phyloP scores from a whole-genome alignment of 306 rosid species.

The Lathyrus oleraceus region DNA sequence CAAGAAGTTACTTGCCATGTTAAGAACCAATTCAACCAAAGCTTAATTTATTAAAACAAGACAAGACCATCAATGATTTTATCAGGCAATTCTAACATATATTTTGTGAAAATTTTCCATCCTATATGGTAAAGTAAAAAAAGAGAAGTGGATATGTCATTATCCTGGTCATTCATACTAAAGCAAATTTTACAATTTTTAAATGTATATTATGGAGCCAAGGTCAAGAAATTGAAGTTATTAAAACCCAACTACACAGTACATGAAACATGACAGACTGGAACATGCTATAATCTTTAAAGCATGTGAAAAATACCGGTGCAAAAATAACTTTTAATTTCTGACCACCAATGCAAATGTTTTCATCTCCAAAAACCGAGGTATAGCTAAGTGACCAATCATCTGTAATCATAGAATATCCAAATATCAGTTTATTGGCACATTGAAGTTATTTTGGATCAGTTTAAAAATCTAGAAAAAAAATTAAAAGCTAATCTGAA shows the following conservation, averaged over 20 bases:
- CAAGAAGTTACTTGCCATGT: constrained; percentile 9
- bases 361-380: constrained; percentile 66
- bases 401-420: constrained; percentile 46
- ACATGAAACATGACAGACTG: constrained; percentile 8
- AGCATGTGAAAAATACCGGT: constrained; percentile 55
- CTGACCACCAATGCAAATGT: constrained; percentile 68
- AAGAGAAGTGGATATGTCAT: constrained; percentile 6
- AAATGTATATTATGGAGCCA: constrained; percentile 9
- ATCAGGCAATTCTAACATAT: not conserved
- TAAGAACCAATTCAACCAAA: constrained; percentile 13
- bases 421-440: not conserved
- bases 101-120: not conserved
- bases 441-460: constrained; percentile 9
- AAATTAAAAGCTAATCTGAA: constrained; percentile 6
- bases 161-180: constrained; percentile 15
- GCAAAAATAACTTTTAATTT: constrained; percentile 62
- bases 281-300: constrained; percentile 5
- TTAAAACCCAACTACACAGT: constrained; percentile 17
- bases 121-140: constrained; percentile 18
- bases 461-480: constrained; percentile 2
- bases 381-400: constrained; percentile 78
- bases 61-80: constrained; percentile 6
- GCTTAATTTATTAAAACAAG: constrained; percentile 14
- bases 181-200: constrained; percentile 22
- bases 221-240: constrained; percentile 30